A percentile compares a stretch with the other conserved stretches of the same genome.
These are phyloP conservation scores for Hirsutella minnesotensis DNA, from an alignment of 2,329 filamentous ascomycete genomes.

Conservation along the genomic window DNA sequence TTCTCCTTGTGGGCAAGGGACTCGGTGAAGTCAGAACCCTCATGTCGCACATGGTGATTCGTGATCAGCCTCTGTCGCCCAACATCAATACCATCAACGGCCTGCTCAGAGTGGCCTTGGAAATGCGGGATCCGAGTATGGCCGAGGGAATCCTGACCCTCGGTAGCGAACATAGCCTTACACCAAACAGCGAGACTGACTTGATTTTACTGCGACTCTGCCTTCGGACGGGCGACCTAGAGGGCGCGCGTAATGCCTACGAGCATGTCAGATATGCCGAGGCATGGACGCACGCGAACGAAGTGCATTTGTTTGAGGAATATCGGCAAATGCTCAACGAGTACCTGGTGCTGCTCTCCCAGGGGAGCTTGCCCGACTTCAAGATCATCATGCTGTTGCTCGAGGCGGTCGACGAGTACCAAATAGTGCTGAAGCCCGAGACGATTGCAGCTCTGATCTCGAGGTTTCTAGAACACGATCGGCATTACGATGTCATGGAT, in stretches of 20 bases:
- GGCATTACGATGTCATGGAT: conserved; percentile 69
- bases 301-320: conserved; percentile 32
- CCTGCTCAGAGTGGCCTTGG: conserved; percentile 61
- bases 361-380: conserved; percentile 48
- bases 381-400: conserved; percentile 62
- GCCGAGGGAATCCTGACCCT: conserved; percentile 64
- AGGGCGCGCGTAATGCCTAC: conserved; percentile 56
- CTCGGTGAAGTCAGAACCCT: conserved; percentile 36
- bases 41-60: conserved; percentile 62
- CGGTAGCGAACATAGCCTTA: conserved; percentile 51
- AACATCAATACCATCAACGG: conserved; percentile 65
- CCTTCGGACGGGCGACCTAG: conserved; percentile 59
- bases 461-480: conserved; percentile 62
- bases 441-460: conserved; percentile 65
- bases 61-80: conserved; percentile 38
- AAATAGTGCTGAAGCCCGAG: conserved; percentile 56
- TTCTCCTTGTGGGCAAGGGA: conserved; percentile 54
- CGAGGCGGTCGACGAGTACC: conserved; percentile 58
- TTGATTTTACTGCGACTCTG: conserved; percentile 67
- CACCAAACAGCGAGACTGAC: conserved; percentile 57
- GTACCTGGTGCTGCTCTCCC: conserved; percentile 59
- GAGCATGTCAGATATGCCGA: conserved; percentile 25
- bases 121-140: conserved; percentile 55
- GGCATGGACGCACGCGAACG: conserved; percentile 25
- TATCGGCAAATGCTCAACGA: conserved; percentile 56